Evolutionary conservation across 2,329 filamentous ascomycete species (phyloP).

Genomic region (Akanthomyces uredinophilus): DNA sequence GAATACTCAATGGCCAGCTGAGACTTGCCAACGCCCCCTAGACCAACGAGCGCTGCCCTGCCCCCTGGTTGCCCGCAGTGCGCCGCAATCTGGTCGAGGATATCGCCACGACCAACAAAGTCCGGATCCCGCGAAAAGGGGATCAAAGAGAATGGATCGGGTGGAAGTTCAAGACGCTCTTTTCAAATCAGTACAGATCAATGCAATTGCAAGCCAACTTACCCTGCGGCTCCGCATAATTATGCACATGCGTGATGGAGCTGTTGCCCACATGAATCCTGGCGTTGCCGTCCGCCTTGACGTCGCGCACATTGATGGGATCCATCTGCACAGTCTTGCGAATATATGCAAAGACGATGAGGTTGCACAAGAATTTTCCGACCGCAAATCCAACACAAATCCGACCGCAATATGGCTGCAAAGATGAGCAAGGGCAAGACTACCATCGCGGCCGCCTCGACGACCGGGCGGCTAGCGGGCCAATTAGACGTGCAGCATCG

Average conservation of each 20-base stretch:
- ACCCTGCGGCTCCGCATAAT: background rate
- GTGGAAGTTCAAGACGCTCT: background rate
- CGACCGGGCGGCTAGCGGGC: background rate
- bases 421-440: too few species aligned
- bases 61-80: constrained; percentile 17
- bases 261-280: background rate
- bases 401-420: background rate
- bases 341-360: background rate
- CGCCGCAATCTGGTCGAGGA: constrained; percentile 22
- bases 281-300: background rate
- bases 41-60: constrained; percentile 28
- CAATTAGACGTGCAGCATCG: constrained; percentile 2
- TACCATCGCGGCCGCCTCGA: background rate
- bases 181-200: background rate
- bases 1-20: constrained; percentile 6
- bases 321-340: background rate
- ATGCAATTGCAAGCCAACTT: background rate
- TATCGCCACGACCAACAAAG: constrained; percentile 26
- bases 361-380: background rate
- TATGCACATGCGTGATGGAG: background rate
- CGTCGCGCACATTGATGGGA: background rate
- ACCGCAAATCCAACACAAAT: background rate
- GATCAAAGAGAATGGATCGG: background rate
- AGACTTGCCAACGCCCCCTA: constrained; percentile 28
- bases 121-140: constrained; percentile 28